phyloP scores from a whole-genome alignment of 2,329 filamentous ascomycete genomes.

The Cyphellophora europaea region DNA sequence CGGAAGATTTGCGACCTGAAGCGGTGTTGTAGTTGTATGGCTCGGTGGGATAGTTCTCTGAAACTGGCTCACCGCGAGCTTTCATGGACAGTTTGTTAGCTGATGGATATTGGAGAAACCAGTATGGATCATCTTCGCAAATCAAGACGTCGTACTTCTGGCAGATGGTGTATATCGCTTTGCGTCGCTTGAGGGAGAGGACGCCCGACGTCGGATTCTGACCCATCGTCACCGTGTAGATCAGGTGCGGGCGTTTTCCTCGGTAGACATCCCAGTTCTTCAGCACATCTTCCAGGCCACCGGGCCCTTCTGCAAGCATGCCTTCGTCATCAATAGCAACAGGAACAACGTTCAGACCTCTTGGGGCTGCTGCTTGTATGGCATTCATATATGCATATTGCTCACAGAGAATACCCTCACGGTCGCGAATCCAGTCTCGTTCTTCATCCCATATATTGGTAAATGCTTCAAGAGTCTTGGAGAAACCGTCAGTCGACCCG shows the following conservation, averaged over 20 bases:
- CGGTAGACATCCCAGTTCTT: constrained; percentile 69
- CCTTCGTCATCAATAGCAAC: constrained; percentile 71
- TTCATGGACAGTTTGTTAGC: constrained; percentile 39
- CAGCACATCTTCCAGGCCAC: constrained; percentile 68
- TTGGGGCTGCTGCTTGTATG: constrained; percentile 55
- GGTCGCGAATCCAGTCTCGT: constrained; percentile 55
- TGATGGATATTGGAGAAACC: constrained; percentile 83
- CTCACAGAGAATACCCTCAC: constrained; percentile 73
- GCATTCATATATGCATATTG: constrained; percentile 74
- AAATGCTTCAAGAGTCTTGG: constrained; percentile 67
- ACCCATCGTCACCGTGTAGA: constrained; percentile 89
- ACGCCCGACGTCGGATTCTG: constrained; percentile 81
- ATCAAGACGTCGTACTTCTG: constrained; percentile 82
- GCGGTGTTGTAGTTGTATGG: constrained; percentile 29
- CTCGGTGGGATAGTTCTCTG: constrained; percentile 24
- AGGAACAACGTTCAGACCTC: constrained; percentile 63
- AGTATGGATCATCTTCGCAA: constrained; percentile 90
- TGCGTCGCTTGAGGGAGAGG: constrained; percentile 62
- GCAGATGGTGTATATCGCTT: constrained; percentile 71
- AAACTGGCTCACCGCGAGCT: constrained; percentile 20
- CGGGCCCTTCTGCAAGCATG: constrained; percentile 64
- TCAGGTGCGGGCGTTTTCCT: constrained; percentile 68
- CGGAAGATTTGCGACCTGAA: constrained; percentile 42
- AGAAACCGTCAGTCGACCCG: constrained; percentile 77
- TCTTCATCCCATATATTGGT: constrained; percentile 65